Conservation (phyloP, 129 eudicot genomes). For the Saposhnikovia divaricata region DNA sequence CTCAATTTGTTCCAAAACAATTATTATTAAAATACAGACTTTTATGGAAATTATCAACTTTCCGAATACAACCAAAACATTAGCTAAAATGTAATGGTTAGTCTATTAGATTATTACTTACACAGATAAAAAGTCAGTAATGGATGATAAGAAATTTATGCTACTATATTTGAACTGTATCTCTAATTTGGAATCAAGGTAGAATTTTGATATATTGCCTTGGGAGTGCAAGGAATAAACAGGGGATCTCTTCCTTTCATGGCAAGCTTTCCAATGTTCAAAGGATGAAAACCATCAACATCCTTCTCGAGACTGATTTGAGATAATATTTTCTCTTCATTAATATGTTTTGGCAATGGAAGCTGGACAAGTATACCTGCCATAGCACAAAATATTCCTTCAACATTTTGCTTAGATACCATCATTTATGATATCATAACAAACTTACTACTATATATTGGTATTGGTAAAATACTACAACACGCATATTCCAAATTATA, state of each 20-base stretch:
- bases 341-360: constrained; percentile 93
- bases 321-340: constrained; percentile 69
- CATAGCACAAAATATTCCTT: constrained; percentile 1
- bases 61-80: background rate
- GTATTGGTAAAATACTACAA: background rate
- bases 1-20: background rate
- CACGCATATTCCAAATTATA: background rate
- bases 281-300: constrained; percentile 98
- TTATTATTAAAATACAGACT: background rate
- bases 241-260: constrained; percentile 99
- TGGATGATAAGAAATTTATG: background rate
- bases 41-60: background rate
- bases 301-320: constrained; percentile 94
- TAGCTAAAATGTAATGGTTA: background rate
- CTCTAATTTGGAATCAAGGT: background rate
- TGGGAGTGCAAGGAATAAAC: constrained; percentile 95
- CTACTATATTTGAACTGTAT: background rate
- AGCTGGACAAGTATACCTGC: constrained; percentile 97
- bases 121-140: background rate
- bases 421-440: background rate
- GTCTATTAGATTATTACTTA: background rate
- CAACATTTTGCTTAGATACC: background rate
- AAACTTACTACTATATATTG: background rate
- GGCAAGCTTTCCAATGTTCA: constrained; percentile 96
- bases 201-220: constrained; percentile 31